phyloP scores from a whole-genome alignment of 441 rosid species.

The Oxalis stricta region DNA sequence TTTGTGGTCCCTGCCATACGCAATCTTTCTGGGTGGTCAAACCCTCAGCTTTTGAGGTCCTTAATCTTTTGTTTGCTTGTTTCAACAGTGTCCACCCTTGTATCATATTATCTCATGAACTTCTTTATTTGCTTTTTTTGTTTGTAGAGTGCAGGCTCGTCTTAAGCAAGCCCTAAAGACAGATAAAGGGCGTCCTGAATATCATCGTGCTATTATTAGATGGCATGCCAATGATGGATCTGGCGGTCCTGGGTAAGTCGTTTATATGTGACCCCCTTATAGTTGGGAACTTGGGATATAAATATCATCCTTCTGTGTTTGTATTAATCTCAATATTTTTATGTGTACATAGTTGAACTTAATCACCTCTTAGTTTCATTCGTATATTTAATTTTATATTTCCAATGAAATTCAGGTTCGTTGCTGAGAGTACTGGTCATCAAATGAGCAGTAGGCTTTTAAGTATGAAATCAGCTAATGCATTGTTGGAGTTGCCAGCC shows the following conservation, averaged over 20 bases:
- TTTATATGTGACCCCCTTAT: slow-evolving; percentile 9
- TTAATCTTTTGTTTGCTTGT: slow-evolving; percentile 14
- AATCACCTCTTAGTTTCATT: neutral
- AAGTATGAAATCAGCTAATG: slow-evolving; percentile 95
- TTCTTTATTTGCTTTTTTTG: no score
- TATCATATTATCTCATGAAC: no score
- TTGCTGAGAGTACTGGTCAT: slow-evolving; percentile 90
- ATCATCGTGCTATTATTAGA: slow-evolving; percentile 61
- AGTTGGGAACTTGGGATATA: no score
- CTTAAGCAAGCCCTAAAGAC: slow-evolving; percentile 56
- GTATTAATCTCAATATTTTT: no score
- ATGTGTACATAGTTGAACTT: neutral
- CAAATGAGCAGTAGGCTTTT: slow-evolving; percentile 85
- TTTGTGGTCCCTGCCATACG: slow-evolving; percentile 76
- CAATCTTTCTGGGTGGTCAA: slow-evolving; percentile 74
- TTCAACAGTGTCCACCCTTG: neutral
- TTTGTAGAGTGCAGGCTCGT: slow-evolving; percentile 57
- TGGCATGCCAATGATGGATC: slow-evolving; percentile 82
- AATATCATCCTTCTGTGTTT: no score
- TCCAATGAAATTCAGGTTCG: slow-evolving; percentile 41
- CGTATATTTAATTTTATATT: slow-evolving; percentile 1
- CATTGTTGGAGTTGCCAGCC: slow-evolving; percentile 72
- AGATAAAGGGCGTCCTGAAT: slow-evolving; percentile 52
- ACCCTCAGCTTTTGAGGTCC: slow-evolving; percentile 64
- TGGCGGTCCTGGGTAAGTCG: slow-evolving; percentile 67